These are phyloP conservation scores for Beauveria caledonica DNA, from an alignment of 2,329 filamentous ascomycete species.

Conservation along the genomic window DNA sequence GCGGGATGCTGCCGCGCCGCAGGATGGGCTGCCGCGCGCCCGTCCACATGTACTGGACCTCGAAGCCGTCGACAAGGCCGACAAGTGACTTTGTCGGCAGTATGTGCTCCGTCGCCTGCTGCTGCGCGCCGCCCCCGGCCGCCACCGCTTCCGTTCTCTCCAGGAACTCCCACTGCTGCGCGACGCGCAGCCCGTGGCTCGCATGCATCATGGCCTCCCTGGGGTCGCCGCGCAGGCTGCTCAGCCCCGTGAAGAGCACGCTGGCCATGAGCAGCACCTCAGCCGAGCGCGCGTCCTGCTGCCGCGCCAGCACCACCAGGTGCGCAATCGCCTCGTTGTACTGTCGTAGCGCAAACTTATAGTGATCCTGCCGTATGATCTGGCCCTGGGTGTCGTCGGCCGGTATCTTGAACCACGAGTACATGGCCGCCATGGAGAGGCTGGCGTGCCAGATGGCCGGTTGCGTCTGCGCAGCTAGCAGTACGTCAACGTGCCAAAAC, in stretches of 20 bases:
- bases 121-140: no score
- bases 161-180: slow-evolving; percentile 6
- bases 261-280: slow-evolving; percentile 8
- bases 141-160: not conserved
- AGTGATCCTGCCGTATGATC: not conserved
- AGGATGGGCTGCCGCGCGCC: not conserved
- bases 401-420: slow-evolving; percentile 2
- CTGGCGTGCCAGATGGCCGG: slow-evolving; percentile 12
- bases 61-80: slow-evolving; percentile 6
- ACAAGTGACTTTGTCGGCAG: slow-evolving; percentile 7
- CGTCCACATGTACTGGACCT: slow-evolving; percentile 11
- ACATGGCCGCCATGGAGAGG: slow-evolving; percentile 9
- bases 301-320: slow-evolving; percentile 1
- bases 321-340: slow-evolving; percentile 8
- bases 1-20: not conserved
- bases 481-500: slow-evolving; percentile 10
- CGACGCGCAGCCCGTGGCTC: slow-evolving; percentile 1
- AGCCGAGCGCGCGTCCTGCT: not conserved
- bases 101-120: not conserved
- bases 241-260: slow-evolving; percentile 8
- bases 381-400: not conserved
- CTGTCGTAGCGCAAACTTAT: slow-evolving; percentile 7
- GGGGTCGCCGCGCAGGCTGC: slow-evolving; percentile 10
- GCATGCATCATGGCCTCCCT: slow-evolving; percentile 9
- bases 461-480: slow-evolving; percentile 7